These are phyloP conservation scores for Rhizoclosmatium globosum DNA, from an alignment of 192 early-diverging fungal genomes.

Conservation along the genomic window DNA sequence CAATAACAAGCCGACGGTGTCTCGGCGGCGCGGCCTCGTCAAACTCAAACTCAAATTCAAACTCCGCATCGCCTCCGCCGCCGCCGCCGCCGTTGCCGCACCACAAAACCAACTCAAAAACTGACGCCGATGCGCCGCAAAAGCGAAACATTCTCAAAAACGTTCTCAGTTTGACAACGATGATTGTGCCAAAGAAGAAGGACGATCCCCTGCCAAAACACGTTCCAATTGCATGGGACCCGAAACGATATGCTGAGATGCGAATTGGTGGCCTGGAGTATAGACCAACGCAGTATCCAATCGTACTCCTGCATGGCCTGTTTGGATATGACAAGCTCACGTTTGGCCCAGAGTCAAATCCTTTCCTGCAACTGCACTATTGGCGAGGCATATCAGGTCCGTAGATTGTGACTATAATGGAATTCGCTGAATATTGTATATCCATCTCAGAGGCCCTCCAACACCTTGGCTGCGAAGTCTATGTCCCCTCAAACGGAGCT, in stretches of 20 bases:
- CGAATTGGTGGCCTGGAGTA: slow-evolving; percentile 48
- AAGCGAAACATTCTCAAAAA: too few relatives aligned
- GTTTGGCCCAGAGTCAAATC: slow-evolving; percentile 74
- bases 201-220: not conserved
- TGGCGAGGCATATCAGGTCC: slow-evolving; percentile 75
- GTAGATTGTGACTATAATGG: not conserved
- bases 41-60: too few relatives aligned
- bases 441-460: slow-evolving; percentile 69
- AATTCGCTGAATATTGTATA: slow-evolving; percentile 38
- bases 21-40: too few relatives aligned
- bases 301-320: slow-evolving; percentile 90
- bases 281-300: slow-evolving; percentile 75
- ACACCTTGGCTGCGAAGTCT: slow-evolving; percentile 81
- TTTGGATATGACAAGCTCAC: slow-evolving; percentile 82
- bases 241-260: slow-evolving; percentile 19
- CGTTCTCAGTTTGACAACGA: too few relatives aligned
- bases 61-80: too few relatives aligned
- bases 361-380: slow-evolving; percentile 86
- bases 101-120: too few relatives aligned
- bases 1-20: too few relatives aligned
- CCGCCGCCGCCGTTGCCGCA: too few relatives aligned
- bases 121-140: too few relatives aligned
- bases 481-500: slow-evolving; percentile 79
- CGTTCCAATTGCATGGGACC: slow-evolving; percentile 22
- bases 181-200: too few relatives aligned